These are phyloP conservation scores for Penicillium diatomitis DNA, from an alignment of 495 filamentous ascomycete species.

Conservation along the genomic window DNA sequence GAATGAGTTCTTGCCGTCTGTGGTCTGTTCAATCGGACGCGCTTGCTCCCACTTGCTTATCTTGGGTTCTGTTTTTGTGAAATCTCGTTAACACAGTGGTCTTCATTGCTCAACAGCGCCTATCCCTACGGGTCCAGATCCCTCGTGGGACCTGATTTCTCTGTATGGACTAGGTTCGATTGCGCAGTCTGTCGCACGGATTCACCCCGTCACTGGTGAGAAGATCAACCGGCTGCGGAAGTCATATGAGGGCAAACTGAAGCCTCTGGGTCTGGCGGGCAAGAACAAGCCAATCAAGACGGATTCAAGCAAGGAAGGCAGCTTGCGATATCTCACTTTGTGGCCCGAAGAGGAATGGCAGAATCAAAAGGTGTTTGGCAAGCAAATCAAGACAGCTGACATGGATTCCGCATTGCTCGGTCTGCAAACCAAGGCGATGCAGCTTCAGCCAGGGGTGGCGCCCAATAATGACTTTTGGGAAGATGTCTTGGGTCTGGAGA, in stretches of 20 bases:
- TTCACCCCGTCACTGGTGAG: constrained; percentile 54
- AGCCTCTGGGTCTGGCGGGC: constrained; percentile 51
- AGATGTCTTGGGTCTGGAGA: constrained; percentile 50
- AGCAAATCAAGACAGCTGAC: constrained; percentile 42
- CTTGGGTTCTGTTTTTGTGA: constrained; percentile 13
- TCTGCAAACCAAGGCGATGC: constrained; percentile 44
- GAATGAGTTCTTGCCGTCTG: constrained; percentile 9
- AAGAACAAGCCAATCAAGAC: constrained; percentile 51
- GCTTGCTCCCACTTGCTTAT: constrained; percentile 12
- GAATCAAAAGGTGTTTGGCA: constrained; percentile 52
- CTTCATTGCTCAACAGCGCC: constrained; percentile 29
- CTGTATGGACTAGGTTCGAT: constrained; percentile 52
- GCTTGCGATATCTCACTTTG: constrained; percentile 34
- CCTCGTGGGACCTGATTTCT: constrained; percentile 52
- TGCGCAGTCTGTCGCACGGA: constrained; percentile 54
- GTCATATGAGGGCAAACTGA: constrained; percentile 64
- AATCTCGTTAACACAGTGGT: constrained; percentile 36
- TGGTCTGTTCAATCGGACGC: constrained; percentile 18
- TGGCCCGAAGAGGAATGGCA: constrained; percentile 63
- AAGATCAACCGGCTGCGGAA: constrained; percentile 69
- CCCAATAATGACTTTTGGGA: constrained; percentile 51
- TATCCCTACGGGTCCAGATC: constrained; percentile 45
- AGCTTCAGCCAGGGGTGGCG: constrained; percentile 46
- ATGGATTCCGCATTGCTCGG: constrained; percentile 36
- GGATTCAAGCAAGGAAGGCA: constrained; percentile 31